Conservation (phyloP, 257 asterid genomes). For the Solanum stenotomum region DNA sequence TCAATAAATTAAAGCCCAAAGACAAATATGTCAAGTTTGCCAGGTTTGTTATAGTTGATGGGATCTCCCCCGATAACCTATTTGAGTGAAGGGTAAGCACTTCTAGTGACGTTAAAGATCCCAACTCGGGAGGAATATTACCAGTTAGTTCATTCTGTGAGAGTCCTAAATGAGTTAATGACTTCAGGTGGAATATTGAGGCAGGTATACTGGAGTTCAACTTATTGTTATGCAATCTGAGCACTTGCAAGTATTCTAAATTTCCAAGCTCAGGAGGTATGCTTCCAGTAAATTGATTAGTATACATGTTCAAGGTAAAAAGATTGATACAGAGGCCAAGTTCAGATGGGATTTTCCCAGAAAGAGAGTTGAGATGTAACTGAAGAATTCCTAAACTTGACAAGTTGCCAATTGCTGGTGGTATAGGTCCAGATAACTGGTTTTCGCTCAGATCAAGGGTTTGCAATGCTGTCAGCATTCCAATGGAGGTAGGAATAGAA, state of each 20-base stretch:
- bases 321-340: constrained; percentile 41
- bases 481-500: constrained; percentile 52
- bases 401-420: constrained; percentile 53
- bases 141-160: constrained; percentile 51
- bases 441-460: constrained; percentile 49
- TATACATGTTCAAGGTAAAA: constrained; percentile 26
- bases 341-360: constrained; percentile 63
- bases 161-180: constrained; percentile 43
- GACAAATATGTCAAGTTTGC: constrained; percentile 56
- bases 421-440: constrained; percentile 51
- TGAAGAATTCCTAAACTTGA: constrained; percentile 38
- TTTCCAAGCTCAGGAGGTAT: constrained; percentile 61
- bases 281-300: constrained; percentile 43
- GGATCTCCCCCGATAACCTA: constrained; percentile 55
- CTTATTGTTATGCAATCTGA: constrained; percentile 39
- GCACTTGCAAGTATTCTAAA: constrained; percentile 25
- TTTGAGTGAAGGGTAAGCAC: constrained; percentile 67
- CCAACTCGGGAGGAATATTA: constrained; percentile 33
- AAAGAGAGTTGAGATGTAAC: constrained; percentile 33
- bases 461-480: constrained; percentile 32
- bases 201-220: constrained; percentile 59
- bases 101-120: constrained; percentile 41
- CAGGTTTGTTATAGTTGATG: constrained; percentile 42
- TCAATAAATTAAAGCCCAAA: constrained; percentile 44
- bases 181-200: constrained; percentile 36